Conservation (phyloP, 768 basidiomycete species). For the Xerocomus spinulosus region DNA sequence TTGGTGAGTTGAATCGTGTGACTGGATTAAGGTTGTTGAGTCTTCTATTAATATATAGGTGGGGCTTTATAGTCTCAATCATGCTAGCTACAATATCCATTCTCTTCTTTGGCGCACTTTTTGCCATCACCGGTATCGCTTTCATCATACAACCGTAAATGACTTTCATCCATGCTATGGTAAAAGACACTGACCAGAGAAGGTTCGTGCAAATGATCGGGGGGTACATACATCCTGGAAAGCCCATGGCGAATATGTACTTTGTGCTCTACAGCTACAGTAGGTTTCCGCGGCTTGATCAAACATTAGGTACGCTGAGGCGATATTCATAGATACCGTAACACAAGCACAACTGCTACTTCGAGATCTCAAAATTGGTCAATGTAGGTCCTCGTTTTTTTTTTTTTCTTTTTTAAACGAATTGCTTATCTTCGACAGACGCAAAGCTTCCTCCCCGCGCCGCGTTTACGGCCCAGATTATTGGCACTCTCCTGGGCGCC, state of each 20-base stretch:
- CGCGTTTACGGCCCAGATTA: constrained; percentile 60
- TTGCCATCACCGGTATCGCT: constrained; percentile 42
- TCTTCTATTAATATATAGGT: constrained; percentile 20
- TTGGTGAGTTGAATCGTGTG: constrained; percentile 32
- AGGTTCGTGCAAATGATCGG: constrained; percentile 37
- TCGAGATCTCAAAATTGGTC: constrained; percentile 49
- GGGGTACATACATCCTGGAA: constrained; percentile 34
- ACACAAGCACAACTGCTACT: constrained; percentile 48
- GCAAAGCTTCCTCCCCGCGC: constrained; percentile 63
- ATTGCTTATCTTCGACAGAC: constrained; percentile 31
- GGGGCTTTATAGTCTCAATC: constrained; percentile 49
- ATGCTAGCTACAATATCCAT: constrained; percentile 48
- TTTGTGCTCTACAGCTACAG: constrained; percentile 45
- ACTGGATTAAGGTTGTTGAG: not conserved
- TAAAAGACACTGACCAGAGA: not conserved
- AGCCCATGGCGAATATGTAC: constrained; percentile 43
- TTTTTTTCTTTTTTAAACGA: constrained; percentile 31
- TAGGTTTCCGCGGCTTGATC: constrained; percentile 17
- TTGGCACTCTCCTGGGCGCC: constrained; percentile 24
- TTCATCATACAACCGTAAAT: constrained; percentile 26
- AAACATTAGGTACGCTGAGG: constrained; percentile 39
- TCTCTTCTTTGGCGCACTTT: constrained; percentile 52
- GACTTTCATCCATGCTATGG: not conserved
- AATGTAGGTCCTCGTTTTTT: constrained; percentile 12
- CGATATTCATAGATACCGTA: constrained; percentile 41